Percentiles rank a stretch among this genome's conserved stretches.
Conservation (phyloP, 768 basidiomycete species). For the Boletus fagicola region DNA sequence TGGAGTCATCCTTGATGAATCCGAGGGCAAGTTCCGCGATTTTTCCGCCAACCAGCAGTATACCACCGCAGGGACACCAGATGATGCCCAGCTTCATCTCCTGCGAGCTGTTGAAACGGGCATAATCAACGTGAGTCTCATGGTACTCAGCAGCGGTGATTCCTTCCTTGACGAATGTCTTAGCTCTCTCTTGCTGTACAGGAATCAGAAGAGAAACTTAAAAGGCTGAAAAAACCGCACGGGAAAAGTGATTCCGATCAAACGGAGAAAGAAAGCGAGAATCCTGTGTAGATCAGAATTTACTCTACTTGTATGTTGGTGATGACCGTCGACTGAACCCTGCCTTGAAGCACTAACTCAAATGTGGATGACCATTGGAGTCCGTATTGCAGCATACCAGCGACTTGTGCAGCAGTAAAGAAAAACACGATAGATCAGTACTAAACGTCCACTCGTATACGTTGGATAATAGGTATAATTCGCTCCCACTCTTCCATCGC, state of each 20-base stretch:
- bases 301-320: background rate
- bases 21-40: no score
- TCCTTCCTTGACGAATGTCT: slow-evolving; percentile 4
- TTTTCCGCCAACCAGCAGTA: no score
- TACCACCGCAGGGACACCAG: slow-evolving; percentile 64
- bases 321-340: background rate
- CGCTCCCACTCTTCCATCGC: slow-evolving; percentile 98
- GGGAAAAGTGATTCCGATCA: slow-evolving; percentile 3
- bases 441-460: slow-evolving; percentile 90
- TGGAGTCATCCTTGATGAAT: no score
- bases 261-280: slow-evolving; percentile 13
- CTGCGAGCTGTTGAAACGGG: slow-evolving; percentile 82
- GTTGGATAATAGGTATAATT: slow-evolving; percentile 90
- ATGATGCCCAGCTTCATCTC: slow-evolving; percentile 69
- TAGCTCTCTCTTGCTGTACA: slow-evolving; percentile 77
- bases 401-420: slow-evolving; percentile 12
- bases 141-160: background rate
- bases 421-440: slow-evolving; percentile 21
- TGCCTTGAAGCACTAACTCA: background rate
- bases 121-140: slow-evolving; percentile 62
- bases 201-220: slow-evolving; percentile 72
- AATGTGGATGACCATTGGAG: slow-evolving; percentile 7
- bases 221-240: slow-evolving; percentile 12
- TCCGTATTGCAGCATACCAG: slow-evolving; percentile 12
- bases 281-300: slow-evolving; percentile 1